These are phyloP conservation scores for Eimeria praecox DNA, from an alignment of 169 alveolate genomes.

Conservation along the genomic window DNA sequence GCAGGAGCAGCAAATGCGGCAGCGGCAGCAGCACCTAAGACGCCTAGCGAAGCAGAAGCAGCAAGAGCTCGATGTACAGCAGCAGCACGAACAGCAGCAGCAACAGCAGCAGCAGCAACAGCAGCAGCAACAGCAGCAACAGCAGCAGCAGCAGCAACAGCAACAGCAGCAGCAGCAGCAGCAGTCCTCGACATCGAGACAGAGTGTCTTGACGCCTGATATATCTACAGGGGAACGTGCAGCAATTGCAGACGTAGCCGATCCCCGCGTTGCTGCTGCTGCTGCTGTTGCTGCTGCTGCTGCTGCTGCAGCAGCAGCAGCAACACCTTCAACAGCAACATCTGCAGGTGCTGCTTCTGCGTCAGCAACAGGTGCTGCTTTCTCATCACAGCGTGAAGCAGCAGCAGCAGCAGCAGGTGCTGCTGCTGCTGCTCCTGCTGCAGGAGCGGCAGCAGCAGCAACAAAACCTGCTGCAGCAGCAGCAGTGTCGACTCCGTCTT, in stretches of 20 bases:
- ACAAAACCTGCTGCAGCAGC: background rate
- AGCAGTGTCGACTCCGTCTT: too few relatives aligned
- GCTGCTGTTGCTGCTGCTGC: background rate
- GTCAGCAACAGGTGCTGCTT: background rate
- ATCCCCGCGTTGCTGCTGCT: slow-evolving; percentile 7
- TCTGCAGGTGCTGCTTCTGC: background rate
- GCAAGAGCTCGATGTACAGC: background rate
- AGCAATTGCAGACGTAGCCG: slow-evolving; percentile 12
- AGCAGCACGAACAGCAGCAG: background rate
- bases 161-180: background rate
- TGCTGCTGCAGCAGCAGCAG: background rate
- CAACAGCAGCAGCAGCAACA: slow-evolving; percentile 13
- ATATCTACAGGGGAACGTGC: background rate
- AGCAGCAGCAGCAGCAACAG: slow-evolving; percentile 2
- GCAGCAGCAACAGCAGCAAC: slow-evolving; percentile 45
- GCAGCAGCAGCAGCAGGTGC: background rate
- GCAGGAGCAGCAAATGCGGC: slow-evolving; percentile 17
- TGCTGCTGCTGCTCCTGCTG: background rate
- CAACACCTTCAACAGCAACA: background rate
- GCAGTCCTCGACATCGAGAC: background rate
- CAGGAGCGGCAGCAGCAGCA: background rate
- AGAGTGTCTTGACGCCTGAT: background rate
- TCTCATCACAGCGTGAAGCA: too few relatives aligned
- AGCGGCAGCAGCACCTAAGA: slow-evolving; percentile 3
- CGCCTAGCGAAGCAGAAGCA: slow-evolving; percentile 16